Evolutionary conservation across 345 rosid genomes (phyloP).

Genomic region (Eutrema japonicum): DNA sequence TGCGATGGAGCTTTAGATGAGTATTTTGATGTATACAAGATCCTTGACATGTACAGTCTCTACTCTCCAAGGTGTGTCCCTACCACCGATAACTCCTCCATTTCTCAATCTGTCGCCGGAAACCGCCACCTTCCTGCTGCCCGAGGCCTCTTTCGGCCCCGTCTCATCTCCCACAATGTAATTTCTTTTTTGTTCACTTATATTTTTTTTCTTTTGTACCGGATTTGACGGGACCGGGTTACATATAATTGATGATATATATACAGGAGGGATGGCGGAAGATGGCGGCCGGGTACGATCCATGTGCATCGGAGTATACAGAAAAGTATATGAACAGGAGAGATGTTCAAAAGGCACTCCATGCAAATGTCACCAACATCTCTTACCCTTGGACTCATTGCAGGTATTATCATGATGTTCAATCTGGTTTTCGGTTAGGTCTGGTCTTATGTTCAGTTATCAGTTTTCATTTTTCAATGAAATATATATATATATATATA

Average conservation of each 20-base stretch:
- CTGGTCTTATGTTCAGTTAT: neutral
- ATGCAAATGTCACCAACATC: slow-evolving; percentile 66
- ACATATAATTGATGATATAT: neutral
- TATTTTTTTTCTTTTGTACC: neutral
- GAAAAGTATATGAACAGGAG: slow-evolving; percentile 64
- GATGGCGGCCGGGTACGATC: slow-evolving; percentile 74
- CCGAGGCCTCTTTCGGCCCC: slow-evolving; percentile 48
- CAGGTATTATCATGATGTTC: slow-evolving; percentile 50
- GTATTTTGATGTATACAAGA: slow-evolving; percentile 55
- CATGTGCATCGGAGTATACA: slow-evolving; percentile 61
- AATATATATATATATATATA: too few relatives aligned
- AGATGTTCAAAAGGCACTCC: slow-evolving; percentile 79
- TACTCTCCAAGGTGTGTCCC: slow-evolving; percentile 56
- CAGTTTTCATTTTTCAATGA: neutral
- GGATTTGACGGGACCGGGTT: slow-evolving; percentile 12
- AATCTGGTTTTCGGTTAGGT: neutral
- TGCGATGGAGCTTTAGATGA: slow-evolving; percentile 49
- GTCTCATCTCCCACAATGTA: slow-evolving; percentile 54
- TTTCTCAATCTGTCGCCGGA: slow-evolving; percentile 31
- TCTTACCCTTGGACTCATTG: slow-evolving; percentile 80
- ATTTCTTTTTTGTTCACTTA: neutral
- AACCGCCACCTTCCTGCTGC: slow-evolving; percentile 44
- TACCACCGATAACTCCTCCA: slow-evolving; percentile 14
- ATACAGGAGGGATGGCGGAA: slow-evolving; percentile 57
- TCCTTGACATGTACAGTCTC: slow-evolving; percentile 83